Base-by-base conservation (phyloP, 2,329 filamentous ascomycete genomes). In the Neoscytalidium dimidiatum region DNA sequence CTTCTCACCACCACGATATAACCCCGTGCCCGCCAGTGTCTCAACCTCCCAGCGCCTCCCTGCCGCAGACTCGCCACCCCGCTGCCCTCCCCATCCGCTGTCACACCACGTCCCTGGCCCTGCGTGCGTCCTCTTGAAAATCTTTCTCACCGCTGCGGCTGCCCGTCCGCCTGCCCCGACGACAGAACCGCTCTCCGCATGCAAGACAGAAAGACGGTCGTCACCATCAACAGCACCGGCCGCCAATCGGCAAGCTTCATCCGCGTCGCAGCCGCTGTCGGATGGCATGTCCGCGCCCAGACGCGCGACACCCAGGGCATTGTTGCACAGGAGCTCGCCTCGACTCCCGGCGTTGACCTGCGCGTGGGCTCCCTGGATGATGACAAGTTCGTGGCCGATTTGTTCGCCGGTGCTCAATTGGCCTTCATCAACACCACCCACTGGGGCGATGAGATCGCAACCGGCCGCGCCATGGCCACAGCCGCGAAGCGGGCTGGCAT, bases 351-450 rank as follows among this genome's bases (percentile, higher is more conserved):
- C 78, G 90, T 96, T 72, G 91, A 90, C 58, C 84, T 89, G 57
- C 80, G 88, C 81, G 79, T 90, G 83, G 82, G 91, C 77, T 68
- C 86, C 75, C 72, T 90, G 67, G 86, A 90, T 68, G 87, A 94
- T 73, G 92, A 92, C 75, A 84, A 88, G 71, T 83, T 97, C 69
- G 90, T 97, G 73, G 84, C 86, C 62, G 85, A 90, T 69, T 84
- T 98, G 21, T 98, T 98, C 83, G 82, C 85, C 41, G 92, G 92
- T 67, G 90, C 92, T 23, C 90, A 96, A 71, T 85, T 96, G 60
- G 95, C 95, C 66, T 99, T 98, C 78, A 93, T 98, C 82, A 99
- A 99, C 81, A 99, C 95, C 46, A 96, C 93, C 4, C 96, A 96
- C 73, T 97, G 96, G 82, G 95, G 94, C 60, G 93, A 98, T 78